phyloP scores from a whole-genome alignment of 768 basidiomycete species.

The Gelatoporia subvermispora region DNA sequence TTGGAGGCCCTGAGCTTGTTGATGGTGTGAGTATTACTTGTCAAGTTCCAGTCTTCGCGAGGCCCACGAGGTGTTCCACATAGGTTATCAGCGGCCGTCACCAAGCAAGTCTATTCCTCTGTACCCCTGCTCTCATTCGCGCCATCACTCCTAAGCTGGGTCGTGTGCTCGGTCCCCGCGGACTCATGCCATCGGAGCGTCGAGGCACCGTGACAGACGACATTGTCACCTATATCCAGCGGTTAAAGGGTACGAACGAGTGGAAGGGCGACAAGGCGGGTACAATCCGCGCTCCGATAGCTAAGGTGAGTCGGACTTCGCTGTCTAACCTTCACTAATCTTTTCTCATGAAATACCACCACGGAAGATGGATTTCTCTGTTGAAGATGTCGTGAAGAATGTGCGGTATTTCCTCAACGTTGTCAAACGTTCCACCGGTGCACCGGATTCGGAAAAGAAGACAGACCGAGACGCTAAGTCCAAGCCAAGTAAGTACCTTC shows the following conservation, averaged over 20 bases:
- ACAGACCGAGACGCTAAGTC: constrained; percentile 18
- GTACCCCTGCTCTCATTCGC: constrained; percentile 73
- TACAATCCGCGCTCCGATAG: constrained; percentile 78
- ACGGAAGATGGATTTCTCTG: constrained; percentile 63
- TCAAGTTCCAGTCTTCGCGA: background rate
- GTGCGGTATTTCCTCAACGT: constrained; percentile 68
- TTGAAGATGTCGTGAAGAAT: constrained; percentile 75
- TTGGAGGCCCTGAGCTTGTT: constrained; percentile 86
- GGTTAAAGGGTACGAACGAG: constrained; percentile 77
- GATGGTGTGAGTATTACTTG: constrained; percentile 60
- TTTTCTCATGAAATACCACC: background rate
- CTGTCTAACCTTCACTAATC: background rate
- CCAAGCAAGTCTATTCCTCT: constrained; percentile 79
- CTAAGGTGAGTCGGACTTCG: constrained; percentile 45
- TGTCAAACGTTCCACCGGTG: constrained; percentile 70
- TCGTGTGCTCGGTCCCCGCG: constrained; percentile 77
- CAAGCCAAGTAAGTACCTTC: constrained; percentile 36
- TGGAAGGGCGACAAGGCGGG: constrained; percentile 92
- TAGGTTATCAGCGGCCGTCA: constrained; percentile 74
- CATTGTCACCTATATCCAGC: constrained; percentile 73
- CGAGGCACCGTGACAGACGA: constrained; percentile 94
- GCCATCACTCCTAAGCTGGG: constrained; percentile 78
- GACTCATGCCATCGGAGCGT: constrained; percentile 92
- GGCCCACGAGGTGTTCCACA: background rate
- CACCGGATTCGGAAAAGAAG: constrained; percentile 34